Evolutionary conservation across 106 monocot genomes (phyloP), one percentile per base, ranked within the genome.

Genomic region (Dendrobium catenatum): DNA sequence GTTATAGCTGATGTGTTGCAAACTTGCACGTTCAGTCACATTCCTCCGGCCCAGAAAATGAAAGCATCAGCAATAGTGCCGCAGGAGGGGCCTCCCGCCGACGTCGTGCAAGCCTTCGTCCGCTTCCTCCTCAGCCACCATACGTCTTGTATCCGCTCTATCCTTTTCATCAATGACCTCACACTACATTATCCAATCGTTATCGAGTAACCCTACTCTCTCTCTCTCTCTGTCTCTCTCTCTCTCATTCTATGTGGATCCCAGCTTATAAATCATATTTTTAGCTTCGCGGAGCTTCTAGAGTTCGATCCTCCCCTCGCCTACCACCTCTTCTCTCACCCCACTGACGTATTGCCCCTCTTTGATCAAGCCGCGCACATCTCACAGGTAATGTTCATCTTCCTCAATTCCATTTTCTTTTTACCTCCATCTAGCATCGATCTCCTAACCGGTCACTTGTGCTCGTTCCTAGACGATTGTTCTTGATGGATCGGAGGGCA

Each of bases 251-350:
- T 31, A 42, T 80, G 17, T 67, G 73, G 9, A 42, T 11, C 11
- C 72, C 37, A 77, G 15, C 18, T 61, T 31, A 9, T 47, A 59
- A 26, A 17, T 11, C n/a, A 27, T 81, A 18, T 44, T 76, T 44
- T 9, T 82, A 98, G 98, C 73, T 98, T 98, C 80, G 92, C 94
- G 7, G 94, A 98, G 80, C 82, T 99, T 5, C 78, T 93, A 26
- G 93, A 99, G 3, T 88, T 66, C 81, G 93, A 95, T 44, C 91
- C 91, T 76, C 66, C 77, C 3, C 83, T 93, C 80, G 91, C 91
- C 26, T 84, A 89, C 77, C 77, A 79, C 55, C 90, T 99, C 85
- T 93, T 89, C 86, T 83, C 88, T 46, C 76, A 75, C 0, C 95
- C 99, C 51, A 10, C 86, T 26, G 80, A 83, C 26, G 76, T 90